These are phyloP conservation scores for Aspergillus incahuasiensis DNA, from an alignment of 495 filamentous ascomycete genomes.

Conservation along the genomic window DNA sequence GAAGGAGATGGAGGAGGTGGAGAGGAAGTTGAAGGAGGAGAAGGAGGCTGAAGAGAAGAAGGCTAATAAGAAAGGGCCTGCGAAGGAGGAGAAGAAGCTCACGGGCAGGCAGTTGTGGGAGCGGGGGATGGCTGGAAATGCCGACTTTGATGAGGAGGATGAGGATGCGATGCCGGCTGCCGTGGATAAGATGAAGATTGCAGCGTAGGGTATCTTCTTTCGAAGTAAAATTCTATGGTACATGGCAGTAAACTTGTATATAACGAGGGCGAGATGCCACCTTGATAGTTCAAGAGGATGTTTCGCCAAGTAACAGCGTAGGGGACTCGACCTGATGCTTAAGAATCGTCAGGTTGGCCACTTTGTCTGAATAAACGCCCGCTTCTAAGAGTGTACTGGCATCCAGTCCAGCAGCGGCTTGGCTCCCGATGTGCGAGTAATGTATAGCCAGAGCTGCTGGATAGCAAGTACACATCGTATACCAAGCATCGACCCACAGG, in stretches of 20 bases:
- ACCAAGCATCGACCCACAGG: background rate
- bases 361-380: background rate
- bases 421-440: no score
- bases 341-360: background rate
- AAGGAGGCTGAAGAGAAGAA: conserved; percentile 73
- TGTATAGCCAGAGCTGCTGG: background rate
- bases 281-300: no score
- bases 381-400: background rate
- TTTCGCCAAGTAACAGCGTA: no score
- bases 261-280: background rate
- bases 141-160: conserved; percentile 66
- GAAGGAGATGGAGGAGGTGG: conserved; percentile 70
- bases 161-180: conserved; percentile 50
- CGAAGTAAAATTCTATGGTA: conserved; percentile 1
- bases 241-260: background rate
- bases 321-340: no score
- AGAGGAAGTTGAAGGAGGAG: conserved; percentile 60
- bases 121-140: conserved; percentile 68
- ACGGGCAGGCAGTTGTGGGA: conserved; percentile 85
- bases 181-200: conserved; percentile 65
- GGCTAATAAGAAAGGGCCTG: conserved; percentile 50
- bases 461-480: background rate
- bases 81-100: conserved; percentile 58
- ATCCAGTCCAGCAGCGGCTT: background rate
- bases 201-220: conserved; percentile 32